Percentiles rank a stretch among this genome's conserved stretches.
Evolutionary conservation across 257 asterid species (phyloP).

Genomic region (Solanum pennellii): DNA sequence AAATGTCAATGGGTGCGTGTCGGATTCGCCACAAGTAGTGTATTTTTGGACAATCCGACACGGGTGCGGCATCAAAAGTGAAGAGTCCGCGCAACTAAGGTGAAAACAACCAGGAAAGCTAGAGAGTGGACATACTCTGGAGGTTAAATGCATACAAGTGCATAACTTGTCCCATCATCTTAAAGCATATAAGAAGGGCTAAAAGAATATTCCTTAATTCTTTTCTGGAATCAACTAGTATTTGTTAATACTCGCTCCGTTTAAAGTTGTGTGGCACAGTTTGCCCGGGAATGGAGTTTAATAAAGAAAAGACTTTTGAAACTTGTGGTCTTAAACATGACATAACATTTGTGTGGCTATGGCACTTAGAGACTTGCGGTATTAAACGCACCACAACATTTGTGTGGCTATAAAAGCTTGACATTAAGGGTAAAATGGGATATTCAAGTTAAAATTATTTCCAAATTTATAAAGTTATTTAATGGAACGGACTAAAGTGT

Average conservation of each 20-base stretch:
- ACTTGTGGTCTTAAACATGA: background rate
- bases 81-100: too few species aligned
- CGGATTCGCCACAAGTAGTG: too few species aligned
- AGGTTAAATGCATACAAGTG: background rate
- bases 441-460: background rate
- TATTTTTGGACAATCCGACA: too few species aligned
- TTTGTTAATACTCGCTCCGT: background rate
- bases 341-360: background rate
- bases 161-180: background rate
- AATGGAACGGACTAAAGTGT: background rate
- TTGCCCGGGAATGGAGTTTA: background rate
- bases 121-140: background rate
- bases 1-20: too few species aligned
- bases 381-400: background rate
- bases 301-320: background rate
- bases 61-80: too few species aligned
- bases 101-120: background rate
- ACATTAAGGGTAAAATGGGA: background rate
- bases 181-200: background rate
- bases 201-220: background rate
- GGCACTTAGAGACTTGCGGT: background rate
- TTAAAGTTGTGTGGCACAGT: background rate
- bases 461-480: background rate
- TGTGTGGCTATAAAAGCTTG: background rate
- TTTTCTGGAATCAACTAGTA: background rate